Evolutionary conservation across 345 rosid species (phyloP), one percentile per base, ranked within the genome.

Genomic region (Murraya paniculata): DNA sequence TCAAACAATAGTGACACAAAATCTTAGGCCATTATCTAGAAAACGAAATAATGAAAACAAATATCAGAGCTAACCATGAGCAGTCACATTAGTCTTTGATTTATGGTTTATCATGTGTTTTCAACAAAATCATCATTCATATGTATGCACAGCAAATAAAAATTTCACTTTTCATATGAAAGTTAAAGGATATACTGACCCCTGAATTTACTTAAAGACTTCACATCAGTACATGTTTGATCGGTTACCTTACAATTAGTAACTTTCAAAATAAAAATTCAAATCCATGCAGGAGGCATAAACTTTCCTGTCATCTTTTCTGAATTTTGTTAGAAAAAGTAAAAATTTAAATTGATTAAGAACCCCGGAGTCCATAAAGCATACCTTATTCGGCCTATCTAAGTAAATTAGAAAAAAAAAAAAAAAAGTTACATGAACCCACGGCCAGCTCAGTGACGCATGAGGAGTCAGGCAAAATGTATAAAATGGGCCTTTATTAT

Each of bases 201-300:
- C 4, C 35, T 65, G 7, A 33, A 58, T 76, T 76, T 81, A 55
- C 78, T 68, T 41, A 66, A 64, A 33, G 36, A 41, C 56, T 39
- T 30, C 71, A 61, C 48, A 41, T 73, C 3, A 45, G 4, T 62
- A 57, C 50, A 64, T 33, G 50, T 66, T 72, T 45, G 77, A 76
- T 45, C 77, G 71, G 53, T 77, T 64, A 58, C 70, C 76, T 58
- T 76, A 66, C 80, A 81, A 45, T 11, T 45, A 78, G 84, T 80
- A 78, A 71, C 60, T 72, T 36, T 62, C n/a, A 78, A 71, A 53
- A 30, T 78, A 36, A 81, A 65, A 33, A 60, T 24, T 68, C 75
- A 64, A 81, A 61, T 81, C 80, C 75, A 81, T 72, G 84, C 74
- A 66, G 80, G 80, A 66, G 7, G 27, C 77, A 72, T 66, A 19